Evolutionary conservation across 108 stramenopile species (phyloP).

Genomic region (Cyclotella kingstonii): DNA sequence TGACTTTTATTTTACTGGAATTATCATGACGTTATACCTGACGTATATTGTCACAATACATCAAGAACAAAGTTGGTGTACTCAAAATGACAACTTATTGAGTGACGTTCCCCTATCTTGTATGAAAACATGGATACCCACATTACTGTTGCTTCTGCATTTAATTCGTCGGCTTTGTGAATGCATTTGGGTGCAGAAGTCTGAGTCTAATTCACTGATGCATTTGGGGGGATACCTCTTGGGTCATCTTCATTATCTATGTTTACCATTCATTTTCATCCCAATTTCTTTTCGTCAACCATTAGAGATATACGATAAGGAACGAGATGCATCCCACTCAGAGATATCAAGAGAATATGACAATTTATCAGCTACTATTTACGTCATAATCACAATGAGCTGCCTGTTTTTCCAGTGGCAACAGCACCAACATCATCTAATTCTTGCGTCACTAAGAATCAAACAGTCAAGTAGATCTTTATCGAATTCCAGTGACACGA

Average conservation of each 20-base stretch:
- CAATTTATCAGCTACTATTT: not conserved
- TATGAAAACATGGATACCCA: not conserved
- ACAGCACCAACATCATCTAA: constrained; percentile 61
- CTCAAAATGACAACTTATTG: not conserved
- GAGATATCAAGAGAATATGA: not conserved
- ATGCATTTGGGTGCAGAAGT: constrained; percentile 61
- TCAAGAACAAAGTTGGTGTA: constrained; percentile 3
- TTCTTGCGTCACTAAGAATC: constrained; percentile 50
- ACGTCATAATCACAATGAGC: constrained; percentile 10
- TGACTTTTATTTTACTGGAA: constrained; percentile 55
- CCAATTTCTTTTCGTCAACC: not conserved
- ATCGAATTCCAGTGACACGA: too few relatives aligned
- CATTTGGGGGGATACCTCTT: constrained; percentile 69
- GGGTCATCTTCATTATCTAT: constrained; percentile 62
- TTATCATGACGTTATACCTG: constrained; percentile 21
- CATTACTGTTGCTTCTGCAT: constrained; percentile 17
- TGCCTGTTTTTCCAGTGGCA: constrained; percentile 61
- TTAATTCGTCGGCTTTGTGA: constrained; percentile 50
- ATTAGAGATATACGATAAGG: too few relatives aligned
- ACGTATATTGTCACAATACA: constrained; percentile 24
- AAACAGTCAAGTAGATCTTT: not conserved
- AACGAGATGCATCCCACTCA: too few relatives aligned
- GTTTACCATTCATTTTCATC: constrained; percentile 63
- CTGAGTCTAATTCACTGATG: constrained; percentile 47
- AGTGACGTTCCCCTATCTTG: not conserved